phyloP scores from a whole-genome alignment of 305 asterid species.

The Fraxinus dipetala region DNA sequence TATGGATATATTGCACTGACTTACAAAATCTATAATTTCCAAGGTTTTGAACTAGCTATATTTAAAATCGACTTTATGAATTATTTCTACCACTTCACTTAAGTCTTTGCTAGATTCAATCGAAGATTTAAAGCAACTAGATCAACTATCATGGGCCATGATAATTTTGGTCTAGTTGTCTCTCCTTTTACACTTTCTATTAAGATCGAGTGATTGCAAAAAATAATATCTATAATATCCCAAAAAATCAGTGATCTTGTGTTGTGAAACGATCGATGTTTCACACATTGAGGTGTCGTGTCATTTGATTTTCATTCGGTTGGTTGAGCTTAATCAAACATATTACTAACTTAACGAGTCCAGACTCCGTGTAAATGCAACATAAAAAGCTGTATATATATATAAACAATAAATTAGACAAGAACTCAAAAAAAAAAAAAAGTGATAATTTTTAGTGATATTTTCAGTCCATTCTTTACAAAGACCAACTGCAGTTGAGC shows the following conservation, averaged over 20 bases:
- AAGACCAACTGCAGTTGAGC: not conserved
- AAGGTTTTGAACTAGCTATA: not conserved
- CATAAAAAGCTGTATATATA: not conserved
- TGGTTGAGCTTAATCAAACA: too few relatives aligned
- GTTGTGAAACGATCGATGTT: too few relatives aligned
- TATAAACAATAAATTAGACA: not conserved
- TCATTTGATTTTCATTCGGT: too few relatives aligned
- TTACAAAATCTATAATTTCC: not conserved
- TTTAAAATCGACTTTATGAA: not conserved
- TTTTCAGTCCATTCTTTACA: not conserved
- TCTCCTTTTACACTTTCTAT: not conserved
- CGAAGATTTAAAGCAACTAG: not conserved
- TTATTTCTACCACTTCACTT: not conserved
- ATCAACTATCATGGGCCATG: not conserved
- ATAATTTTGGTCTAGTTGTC: not conserved
- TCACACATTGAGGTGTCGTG: too few relatives aligned
- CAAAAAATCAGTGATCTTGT: not conserved
- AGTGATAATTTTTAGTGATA: not conserved
- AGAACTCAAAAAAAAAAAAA: not conserved
- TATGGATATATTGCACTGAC: not conserved
- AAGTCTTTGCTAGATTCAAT: too few relatives aligned
- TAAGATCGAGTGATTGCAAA: not conserved
- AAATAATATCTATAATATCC: not conserved
- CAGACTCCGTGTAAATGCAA: not conserved
- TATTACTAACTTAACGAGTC: too few relatives aligned